Evolutionary conservation across 2,329 filamentous ascomycete species (phyloP).

Genomic region (Rhynchosporium agropyri): DNA sequence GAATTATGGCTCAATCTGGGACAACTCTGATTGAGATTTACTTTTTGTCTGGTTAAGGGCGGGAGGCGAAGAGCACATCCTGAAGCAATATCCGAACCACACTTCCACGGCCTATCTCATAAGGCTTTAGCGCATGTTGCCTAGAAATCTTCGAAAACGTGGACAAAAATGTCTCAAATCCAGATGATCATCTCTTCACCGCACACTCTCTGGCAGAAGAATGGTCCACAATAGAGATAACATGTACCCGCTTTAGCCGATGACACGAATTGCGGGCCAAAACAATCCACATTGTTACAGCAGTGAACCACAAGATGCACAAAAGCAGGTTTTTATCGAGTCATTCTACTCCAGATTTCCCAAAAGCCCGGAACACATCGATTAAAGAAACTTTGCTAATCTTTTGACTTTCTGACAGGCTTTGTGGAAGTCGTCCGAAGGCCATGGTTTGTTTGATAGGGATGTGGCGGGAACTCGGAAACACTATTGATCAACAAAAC

Average conservation of each 20-base stretch:
- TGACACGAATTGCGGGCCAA: slow-evolving; percentile 2
- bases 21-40: too few relatives aligned
- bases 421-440: background rate
- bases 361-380: background rate
- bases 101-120: too few relatives aligned
- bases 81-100: too few relatives aligned
- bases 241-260: background rate
- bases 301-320: background rate
- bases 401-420: too few relatives aligned
- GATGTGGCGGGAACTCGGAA: background rate
- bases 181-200: background rate
- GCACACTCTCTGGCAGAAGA: background rate
- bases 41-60: too few relatives aligned
- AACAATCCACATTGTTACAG: background rate
- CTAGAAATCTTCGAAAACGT: too few relatives aligned
- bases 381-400: too few relatives aligned
- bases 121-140: too few relatives aligned
- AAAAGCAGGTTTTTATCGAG: background rate
- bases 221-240: slow-evolving; percentile 1
- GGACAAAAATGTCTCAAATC: background rate
- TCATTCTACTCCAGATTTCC: background rate
- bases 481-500: too few relatives aligned
- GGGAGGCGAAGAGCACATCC: too few relatives aligned
- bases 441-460: background rate
- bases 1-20: too few relatives aligned